Evolutionary conservation across 179 eudicot species (phyloP).

Genomic region (Camellia oleifera): DNA sequence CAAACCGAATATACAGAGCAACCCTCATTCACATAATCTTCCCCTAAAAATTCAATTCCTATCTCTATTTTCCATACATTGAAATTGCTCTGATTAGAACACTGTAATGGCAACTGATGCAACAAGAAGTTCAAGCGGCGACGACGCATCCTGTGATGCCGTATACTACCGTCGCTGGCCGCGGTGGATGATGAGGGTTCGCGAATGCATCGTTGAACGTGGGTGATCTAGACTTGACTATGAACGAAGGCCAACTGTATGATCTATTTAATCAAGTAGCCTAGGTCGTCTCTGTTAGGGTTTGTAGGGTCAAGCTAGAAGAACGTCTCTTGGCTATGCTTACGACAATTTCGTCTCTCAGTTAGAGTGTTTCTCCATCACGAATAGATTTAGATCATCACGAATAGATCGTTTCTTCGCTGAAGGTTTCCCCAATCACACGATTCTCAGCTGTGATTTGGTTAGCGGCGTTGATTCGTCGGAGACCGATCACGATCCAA

Average conservation of each 20-base stretch:
- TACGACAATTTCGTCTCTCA: conserved; percentile 41
- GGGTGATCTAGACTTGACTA: conserved; percentile 52
- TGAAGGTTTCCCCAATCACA: too few relatives aligned
- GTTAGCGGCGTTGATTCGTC: too few relatives aligned
- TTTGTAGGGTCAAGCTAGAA: conserved; percentile 17
- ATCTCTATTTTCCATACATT: neutral
- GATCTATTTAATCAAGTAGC: neutral
- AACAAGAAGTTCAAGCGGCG: neutral
- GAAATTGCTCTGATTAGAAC: neutral
- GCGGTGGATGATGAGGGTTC: neutral
- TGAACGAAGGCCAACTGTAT: conserved; percentile 18
- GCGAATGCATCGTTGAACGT: conserved; percentile 48
- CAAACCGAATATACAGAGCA: too few relatives aligned
- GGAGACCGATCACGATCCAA: too few relatives aligned
- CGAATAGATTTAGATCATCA: too few relatives aligned
- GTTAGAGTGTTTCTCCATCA: too few relatives aligned
- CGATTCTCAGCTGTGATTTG: too few relatives aligned
- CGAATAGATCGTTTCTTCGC: too few relatives aligned
- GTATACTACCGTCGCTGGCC: neutral
- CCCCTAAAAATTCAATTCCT: neutral
- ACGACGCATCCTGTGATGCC: neutral
- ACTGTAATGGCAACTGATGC: neutral
- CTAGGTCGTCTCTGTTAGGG: neutral
- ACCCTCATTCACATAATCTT: too few relatives aligned
- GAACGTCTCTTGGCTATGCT: conserved; percentile 49